Conservation (phyloP, 768 basidiomycete species). For the Kwoniella mangroviensis region DNA sequence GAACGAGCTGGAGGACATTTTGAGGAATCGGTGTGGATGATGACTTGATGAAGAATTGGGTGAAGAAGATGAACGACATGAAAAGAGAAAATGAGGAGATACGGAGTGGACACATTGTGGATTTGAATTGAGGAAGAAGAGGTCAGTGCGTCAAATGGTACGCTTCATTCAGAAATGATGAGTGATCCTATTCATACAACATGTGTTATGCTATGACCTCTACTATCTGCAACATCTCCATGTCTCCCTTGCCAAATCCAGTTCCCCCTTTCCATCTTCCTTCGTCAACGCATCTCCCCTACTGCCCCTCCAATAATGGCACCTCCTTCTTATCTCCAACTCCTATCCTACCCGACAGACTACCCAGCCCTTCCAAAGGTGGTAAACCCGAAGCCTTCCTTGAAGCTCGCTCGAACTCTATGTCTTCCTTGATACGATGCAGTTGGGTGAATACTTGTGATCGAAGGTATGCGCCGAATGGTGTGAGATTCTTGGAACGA, state of each 20-base stretch:
- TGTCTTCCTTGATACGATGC: slow-evolving; percentile 27
- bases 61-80: too few species aligned
- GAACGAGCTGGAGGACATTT: background rate
- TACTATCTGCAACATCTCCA: background rate
- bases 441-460: slow-evolving; percentile 47
- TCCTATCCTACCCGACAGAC: background rate
- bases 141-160: background rate
- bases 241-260: background rate
- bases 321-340: slow-evolving; percentile 3
- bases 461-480: slow-evolving; percentile 49
- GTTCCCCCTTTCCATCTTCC: background rate
- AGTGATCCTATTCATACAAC: slow-evolving; percentile 1
- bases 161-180: background rate
- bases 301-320: slow-evolving; percentile 18
- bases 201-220: background rate
- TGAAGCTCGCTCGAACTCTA: slow-evolving; percentile 9
- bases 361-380: slow-evolving; percentile 6
- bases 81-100: background rate
- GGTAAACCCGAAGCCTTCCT: background rate
- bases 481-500: slow-evolving; percentile 45
- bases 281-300: background rate
- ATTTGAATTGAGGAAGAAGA: background rate
- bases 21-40: background rate
- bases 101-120: background rate
- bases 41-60: background rate